Conservation (phyloP, 2,329 filamentous ascomycete species). For the Beauveria bassiana region DNA sequence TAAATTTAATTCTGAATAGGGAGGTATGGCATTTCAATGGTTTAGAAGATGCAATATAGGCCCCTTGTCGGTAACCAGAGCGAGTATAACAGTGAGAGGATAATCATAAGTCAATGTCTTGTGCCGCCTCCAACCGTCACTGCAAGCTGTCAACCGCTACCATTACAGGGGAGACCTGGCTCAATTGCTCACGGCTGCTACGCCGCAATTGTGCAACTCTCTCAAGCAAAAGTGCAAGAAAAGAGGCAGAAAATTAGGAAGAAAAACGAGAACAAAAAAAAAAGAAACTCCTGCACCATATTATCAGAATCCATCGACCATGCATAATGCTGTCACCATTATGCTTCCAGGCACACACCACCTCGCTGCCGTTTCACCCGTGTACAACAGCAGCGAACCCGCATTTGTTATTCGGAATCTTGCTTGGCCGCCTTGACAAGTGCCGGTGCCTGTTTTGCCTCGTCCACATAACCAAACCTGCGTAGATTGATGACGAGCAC, state of each 20-base stretch:
- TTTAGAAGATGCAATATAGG: too few species aligned
- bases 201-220: not conserved
- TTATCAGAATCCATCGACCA: not conserved
- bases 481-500: too few species aligned
- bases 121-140: not conserved
- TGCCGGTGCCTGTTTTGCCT: not conserved
- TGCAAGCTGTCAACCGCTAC: not conserved
- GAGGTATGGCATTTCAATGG: too few species aligned
- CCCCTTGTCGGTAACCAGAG: too few species aligned
- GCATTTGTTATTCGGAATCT: not conserved
- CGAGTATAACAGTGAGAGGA: too few species aligned
- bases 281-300: not conserved
- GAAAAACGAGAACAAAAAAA: too few species aligned
- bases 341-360: not conserved
- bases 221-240: not conserved
- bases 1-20: too few species aligned
- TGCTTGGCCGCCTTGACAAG: not conserved
- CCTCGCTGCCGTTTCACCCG: too few species aligned
- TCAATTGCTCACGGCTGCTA: not conserved
- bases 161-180: not conserved
- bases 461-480: not conserved
- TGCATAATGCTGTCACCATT: not conserved
- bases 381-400: not conserved
- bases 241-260: too few species aligned
- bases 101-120: not conserved